Percentiles rank a stretch among this genome's conserved stretches.
Evolutionary conservation across 805 yeast species (phyloP).

Genomic region (Brettanomyces naardenensis): DNA sequence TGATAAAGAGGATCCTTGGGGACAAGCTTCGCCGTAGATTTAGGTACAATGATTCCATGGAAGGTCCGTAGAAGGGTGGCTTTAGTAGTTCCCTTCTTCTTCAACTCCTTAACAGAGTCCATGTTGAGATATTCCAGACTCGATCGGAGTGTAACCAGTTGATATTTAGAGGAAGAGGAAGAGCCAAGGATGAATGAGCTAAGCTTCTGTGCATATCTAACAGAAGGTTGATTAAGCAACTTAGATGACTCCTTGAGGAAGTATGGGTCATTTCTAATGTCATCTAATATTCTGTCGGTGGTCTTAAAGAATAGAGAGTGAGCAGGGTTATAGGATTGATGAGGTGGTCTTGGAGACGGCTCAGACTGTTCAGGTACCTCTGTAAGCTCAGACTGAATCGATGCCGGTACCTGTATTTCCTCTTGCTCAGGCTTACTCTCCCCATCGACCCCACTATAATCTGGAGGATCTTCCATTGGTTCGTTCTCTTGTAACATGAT

Average conservation of each 20-base stretch:
- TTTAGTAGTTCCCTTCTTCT: too few relatives aligned
- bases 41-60: slow-evolving; percentile 21
- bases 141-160: background rate
- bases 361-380: background rate
- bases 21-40: slow-evolving; percentile 3
- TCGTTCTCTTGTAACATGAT: too few relatives aligned
- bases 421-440: too few relatives aligned
- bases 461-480: too few relatives aligned
- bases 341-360: background rate
- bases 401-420: too few relatives aligned
- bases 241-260: slow-evolving; percentile 17
- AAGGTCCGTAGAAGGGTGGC: slow-evolving; percentile 4
- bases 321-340: background rate
- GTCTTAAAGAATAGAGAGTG: slow-evolving; percentile 41
- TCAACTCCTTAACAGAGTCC: slow-evolving; percentile 1
- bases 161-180: background rate
- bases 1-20: slow-evolving; percentile 19
- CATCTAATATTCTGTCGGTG: slow-evolving; percentile 59
- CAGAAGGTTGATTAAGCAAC: slow-evolving; percentile 21
- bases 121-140: background rate
- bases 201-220: slow-evolving; percentile 29
- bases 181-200: slow-evolving; percentile 7
- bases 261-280: slow-evolving; percentile 36
- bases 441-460: too few relatives aligned
- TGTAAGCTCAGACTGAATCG: background rate